Evolutionary conservation across 2,329 filamentous ascomycete genomes (phyloP), one percentile per base, ranked within the genome.

Genomic region (Ophiostoma australiae): DNA sequence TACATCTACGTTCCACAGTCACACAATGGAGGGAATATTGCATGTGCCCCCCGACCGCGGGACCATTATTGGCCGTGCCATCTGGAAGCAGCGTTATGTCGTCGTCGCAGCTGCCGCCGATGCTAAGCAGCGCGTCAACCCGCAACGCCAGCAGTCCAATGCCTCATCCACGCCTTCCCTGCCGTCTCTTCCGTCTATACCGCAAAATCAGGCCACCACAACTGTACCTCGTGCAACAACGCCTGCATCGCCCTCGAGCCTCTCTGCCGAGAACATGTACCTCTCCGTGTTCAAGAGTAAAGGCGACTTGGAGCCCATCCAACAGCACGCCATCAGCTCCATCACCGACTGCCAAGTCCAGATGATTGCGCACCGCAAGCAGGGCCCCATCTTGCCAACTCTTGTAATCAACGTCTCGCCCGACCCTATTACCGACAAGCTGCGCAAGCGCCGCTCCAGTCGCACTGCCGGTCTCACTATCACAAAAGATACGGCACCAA

Each of bases 371-470:
- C 85, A 89, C 75, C 85, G 87, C 69, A 90, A 90, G 75, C 86
- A 89, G 75, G 85, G 85, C 0, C 84, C 86, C 13, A 81, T 85
- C 4, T 78, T 87, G 8, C 87, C 87, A 1, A 90, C 88, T 6
- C 82, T 90, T 15, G 80, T 89, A 66, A 76, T 90, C 52, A 85
- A 81, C 73, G 79, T 90, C 67, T 81, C 82, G 31, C 81, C 82
- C 27, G 84, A 85, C 74, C 81, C 83, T 0, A 75, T 78, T 10
- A 81, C 83, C 52, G 87, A 90, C 74, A 89, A 87, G 77, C 81
- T 88, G 73, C 84, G 86, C 70, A 90, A 89, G 75, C 85, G 88
- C 68, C 83, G 88, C 72, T 90, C 88, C 67, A 90, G 88, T 74
- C 83, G 88, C 72, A 86, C 88, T 3, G 84, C 85, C 4, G 86